phyloP scores from a whole-genome alignment of 208 protist genomes.

The Acanthamoeba sp. region DNA sequence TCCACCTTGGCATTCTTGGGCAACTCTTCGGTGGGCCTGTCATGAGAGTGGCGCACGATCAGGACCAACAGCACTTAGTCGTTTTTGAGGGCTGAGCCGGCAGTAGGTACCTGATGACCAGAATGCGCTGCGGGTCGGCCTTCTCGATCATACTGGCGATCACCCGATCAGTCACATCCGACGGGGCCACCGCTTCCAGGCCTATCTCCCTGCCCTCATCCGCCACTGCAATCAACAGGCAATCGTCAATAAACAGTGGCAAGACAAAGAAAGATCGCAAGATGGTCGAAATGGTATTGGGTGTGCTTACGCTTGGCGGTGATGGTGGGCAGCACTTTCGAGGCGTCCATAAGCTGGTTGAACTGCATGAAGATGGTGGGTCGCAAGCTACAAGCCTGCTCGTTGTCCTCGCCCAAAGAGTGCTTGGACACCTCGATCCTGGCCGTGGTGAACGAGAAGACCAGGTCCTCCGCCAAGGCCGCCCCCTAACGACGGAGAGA shows the following conservation, averaged over 20 bases:
- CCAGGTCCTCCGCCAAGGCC: background rate
- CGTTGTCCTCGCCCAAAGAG: background rate
- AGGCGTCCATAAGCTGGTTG: background rate
- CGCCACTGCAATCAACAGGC: background rate
- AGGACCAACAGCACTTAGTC: background rate
- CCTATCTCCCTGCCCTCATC: background rate
- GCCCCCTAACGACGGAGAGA: too few relatives aligned
- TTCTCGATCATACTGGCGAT: background rate
- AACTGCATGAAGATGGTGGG: constrained; percentile 34
- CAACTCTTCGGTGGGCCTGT: background rate
- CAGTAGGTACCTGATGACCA: background rate
- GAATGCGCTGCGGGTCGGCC: background rate
- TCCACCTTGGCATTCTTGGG: constrained; percentile 11
- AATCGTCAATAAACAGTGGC: background rate
- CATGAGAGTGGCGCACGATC: background rate
- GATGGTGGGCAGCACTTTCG: background rate
- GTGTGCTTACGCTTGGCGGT: background rate
- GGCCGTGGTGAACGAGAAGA: constrained; percentile 18
- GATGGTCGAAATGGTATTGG: too few relatives aligned
- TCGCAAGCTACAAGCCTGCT: background rate
- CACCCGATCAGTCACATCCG: background rate
- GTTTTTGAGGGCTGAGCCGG: background rate
- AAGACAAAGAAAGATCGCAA: background rate
- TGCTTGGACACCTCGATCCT: background rate
- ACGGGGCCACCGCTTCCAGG: background rate